Evolutionary conservation across 23 red algal genomes (phyloP), one percentile per base, ranked within the genome.

Genomic region (Porphyridium purpureum): DNA sequence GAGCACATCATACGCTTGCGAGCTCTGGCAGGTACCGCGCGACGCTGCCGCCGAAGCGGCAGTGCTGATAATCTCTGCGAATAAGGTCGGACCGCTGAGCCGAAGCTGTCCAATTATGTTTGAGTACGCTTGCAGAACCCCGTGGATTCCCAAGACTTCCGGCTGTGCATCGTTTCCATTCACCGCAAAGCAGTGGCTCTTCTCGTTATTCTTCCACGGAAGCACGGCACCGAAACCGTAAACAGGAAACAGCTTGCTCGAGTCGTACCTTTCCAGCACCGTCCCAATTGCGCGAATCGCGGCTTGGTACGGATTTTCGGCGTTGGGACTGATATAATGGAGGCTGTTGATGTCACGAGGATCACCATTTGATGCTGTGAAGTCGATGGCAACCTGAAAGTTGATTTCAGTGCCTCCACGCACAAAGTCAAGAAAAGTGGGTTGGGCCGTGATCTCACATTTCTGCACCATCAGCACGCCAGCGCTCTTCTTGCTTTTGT

Each of bases 151-250:
- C 8, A 28, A 17, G 14, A 80, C 61, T n/a, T 52, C 34, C 29
- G 83, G 31, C 48, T 74, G 61, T 0, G 28, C 11, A 26, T 53
- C 60, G 44, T 62, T 8, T 3, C 66, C 66, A 29, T 31, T 74
- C 21, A 92, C 50, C 28, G 73, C 52, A 62, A 92, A 92, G 41
- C n/a, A 66, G 50, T 42, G 56, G 38, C 27, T 60, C 31, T 27
- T 41, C n/a, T 36, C 30, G 15, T 62, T 11, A 36, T 51, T 31
- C 0, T 46, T 11, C 23, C 51, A 57, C 35, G 83, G 83, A 21
- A 92, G 72, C 21, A 57, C 46, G 0, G 73, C 83, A 1, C 83
- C 83, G 57, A 92, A 92, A 14, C 83, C 83, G 8, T 65, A 57
- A 6, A 57, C 70, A 3, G 60, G 59, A 24, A 79, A 53, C 21